Percentiles rank a stretch among this genome's conserved stretches.
phyloP scores from a whole-genome alignment of 192 early-diverging fungal species.

The Coemansia sp. region DNA sequence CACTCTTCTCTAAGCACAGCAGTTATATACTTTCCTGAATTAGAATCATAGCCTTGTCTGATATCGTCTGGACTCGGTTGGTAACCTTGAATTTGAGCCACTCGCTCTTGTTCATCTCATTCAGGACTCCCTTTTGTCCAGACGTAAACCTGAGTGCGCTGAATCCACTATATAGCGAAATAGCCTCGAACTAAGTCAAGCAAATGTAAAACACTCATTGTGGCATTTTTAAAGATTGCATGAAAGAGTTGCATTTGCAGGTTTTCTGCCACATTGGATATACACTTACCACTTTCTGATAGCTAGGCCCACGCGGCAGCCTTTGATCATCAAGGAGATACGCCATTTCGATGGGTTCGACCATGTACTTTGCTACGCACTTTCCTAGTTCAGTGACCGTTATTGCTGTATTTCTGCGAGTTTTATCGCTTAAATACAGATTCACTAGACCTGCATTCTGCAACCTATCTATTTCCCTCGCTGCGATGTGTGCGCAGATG shows the following conservation, averaged over 20 bases:
- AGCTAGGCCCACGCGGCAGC: constrained; percentile 23
- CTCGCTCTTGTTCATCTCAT: constrained; percentile 33
- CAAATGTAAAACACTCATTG: too few species aligned
- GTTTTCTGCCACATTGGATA: too few species aligned
- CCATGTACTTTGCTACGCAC: constrained; percentile 34
- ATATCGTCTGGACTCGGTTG: constrained; percentile 13
- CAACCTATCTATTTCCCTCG: constrained; percentile 7
- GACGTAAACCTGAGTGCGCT: constrained; percentile 17
- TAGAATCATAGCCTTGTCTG: constrained; percentile 37
- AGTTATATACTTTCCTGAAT: constrained; percentile 27
- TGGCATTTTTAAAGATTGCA: background rate
- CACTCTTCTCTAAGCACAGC: too few species aligned
- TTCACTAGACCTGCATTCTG: constrained; percentile 1
- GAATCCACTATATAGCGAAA: constrained; percentile 31
- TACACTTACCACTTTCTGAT: constrained; percentile 33
- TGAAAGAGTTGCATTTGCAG: background rate
- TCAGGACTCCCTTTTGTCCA: constrained; percentile 45
- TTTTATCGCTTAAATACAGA: background rate
- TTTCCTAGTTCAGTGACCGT: constrained; percentile 9
- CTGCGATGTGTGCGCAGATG: background rate
- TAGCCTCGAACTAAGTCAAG: constrained; percentile 22
- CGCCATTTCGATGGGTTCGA: constrained; percentile 33
- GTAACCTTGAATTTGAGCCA: constrained; percentile 12
- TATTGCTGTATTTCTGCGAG: background rate
- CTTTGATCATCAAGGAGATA: background rate